phyloP scores from a whole-genome alignment of 2,329 filamentous ascomycete genomes.

The Fusarium fracticaudum region DNA sequence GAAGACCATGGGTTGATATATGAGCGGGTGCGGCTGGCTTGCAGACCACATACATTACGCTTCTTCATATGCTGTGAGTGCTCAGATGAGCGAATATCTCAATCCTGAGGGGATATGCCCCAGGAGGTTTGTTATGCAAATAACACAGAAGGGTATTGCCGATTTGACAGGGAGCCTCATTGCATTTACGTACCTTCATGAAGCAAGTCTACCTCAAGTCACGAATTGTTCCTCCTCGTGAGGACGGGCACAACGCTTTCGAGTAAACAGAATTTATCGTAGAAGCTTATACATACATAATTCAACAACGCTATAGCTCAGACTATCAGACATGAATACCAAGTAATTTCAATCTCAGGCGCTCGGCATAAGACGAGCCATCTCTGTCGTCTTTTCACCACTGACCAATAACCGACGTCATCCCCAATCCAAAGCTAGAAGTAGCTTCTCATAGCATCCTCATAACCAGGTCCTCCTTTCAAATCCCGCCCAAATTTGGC shows the following conservation, averaged over 20 bases:
- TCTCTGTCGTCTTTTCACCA: not conserved
- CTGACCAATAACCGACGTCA: not conserved
- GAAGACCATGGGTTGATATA: not conserved
- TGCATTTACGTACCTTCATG: not conserved
- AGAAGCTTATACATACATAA: not conserved
- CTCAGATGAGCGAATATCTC: not conserved
- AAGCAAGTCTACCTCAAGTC: not conserved
- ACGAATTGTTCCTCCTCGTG: not conserved
- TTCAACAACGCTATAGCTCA: not conserved
- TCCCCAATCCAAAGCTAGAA: constrained; percentile 52
- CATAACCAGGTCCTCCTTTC: constrained; percentile 80
- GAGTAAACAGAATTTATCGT: not conserved
- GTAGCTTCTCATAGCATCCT: constrained; percentile 87
- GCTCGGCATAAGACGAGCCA: not conserved
- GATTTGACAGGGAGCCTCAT: not conserved
- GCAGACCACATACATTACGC: not conserved
- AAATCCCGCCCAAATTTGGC: constrained; percentile 86
- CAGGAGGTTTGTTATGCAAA: not conserved
- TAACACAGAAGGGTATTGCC: not conserved
- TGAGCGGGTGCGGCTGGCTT: not conserved
- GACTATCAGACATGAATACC: not conserved
- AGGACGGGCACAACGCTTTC: not conserved
- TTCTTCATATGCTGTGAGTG: not conserved
- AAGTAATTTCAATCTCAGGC: not conserved
- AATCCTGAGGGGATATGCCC: not conserved